A percentile compares a stretch with the other conserved stretches of the same genome.
phyloP scores from a whole-genome alignment of 768 basidiomycete genomes.

The Tulasnella calospora region DNA sequence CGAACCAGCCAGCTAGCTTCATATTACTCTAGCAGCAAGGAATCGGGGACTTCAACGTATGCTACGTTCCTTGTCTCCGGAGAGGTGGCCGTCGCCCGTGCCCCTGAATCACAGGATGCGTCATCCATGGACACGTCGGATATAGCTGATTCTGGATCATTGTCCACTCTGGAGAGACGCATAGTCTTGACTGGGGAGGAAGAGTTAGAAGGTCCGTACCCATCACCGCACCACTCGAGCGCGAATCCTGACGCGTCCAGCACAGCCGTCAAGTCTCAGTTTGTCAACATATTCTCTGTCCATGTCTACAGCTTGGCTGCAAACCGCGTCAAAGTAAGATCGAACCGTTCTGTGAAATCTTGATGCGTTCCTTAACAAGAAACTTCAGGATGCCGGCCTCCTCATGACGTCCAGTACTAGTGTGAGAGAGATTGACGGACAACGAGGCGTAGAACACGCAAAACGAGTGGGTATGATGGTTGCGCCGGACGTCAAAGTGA shows the following conservation, averaged over 20 bases:
- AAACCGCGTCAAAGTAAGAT: constrained; percentile 53
- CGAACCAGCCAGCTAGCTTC: constrained; percentile 53
- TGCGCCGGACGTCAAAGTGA: constrained; percentile 46
- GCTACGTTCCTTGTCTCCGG: constrained; percentile 76
- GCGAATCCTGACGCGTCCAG: background rate
- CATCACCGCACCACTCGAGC: background rate
- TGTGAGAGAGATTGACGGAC: constrained; percentile 39
- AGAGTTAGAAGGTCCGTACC: constrained; percentile 57
- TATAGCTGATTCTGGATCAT: constrained; percentile 31
- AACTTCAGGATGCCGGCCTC: constrained; percentile 44
- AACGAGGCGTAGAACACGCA: constrained; percentile 42
- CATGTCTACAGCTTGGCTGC: constrained; percentile 73
- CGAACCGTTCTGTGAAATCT: background rate
- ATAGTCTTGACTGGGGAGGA: constrained; percentile 58
- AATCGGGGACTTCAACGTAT: constrained; percentile 42
- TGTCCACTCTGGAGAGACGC: constrained; percentile 45
- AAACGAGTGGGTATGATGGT: constrained; percentile 48
- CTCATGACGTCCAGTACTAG: constrained; percentile 38
- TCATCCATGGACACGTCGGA: background rate
- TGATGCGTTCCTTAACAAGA: background rate
- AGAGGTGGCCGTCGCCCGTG: constrained; percentile 35
- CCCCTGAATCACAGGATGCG: constrained; percentile 6
- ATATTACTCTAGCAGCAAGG: constrained; percentile 48
- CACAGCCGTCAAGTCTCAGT: constrained; percentile 50
- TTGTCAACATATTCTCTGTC: constrained; percentile 49